phyloP scores from a whole-genome alignment of 441 rosid species.

The Adansonia grandidieri region DNA sequence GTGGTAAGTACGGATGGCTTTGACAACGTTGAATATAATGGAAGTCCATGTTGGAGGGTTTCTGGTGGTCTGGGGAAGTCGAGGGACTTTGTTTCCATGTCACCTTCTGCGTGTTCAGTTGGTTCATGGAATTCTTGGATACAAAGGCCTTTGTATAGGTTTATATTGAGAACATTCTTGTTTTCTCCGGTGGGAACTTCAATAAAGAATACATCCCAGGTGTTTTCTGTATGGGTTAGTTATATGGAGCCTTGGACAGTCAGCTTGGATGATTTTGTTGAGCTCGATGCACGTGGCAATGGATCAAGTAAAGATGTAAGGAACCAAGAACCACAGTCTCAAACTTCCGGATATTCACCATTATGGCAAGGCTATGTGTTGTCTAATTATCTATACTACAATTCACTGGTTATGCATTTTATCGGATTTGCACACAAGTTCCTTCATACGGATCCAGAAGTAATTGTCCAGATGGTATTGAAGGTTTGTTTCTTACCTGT shows the following conservation, averaged over 20 bases:
- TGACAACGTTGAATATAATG: conserved; percentile 41
- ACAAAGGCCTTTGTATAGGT: conserved; percentile 81
- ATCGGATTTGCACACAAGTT: conserved; percentile 94
- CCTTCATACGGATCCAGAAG: conserved; percentile 81
- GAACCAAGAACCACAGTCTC: conserved; percentile 42
- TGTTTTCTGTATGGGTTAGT: conserved; percentile 75
- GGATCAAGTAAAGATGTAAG: conserved; percentile 46
- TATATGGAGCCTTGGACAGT: conserved; percentile 83
- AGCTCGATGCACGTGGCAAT: conserved; percentile 54
- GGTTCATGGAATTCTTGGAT: conserved; percentile 70
- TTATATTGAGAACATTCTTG: conserved; percentile 73
- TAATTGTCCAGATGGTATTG: conserved; percentile 76
- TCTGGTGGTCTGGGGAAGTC: conserved; percentile 48
- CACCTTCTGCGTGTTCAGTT: conserved; percentile 34
- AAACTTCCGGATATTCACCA: conserved; percentile 53
- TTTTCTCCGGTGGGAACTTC: conserved; percentile 74
- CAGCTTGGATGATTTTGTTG: conserved; percentile 60
- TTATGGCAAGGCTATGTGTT: conserved; percentile 75
- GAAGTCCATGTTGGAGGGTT: conserved; percentile 56
- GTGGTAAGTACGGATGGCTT: conserved; percentile 37
- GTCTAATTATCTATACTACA: conserved; percentile 84
- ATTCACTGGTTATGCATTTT: conserved; percentile 87
- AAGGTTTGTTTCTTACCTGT: conserved; percentile 59
- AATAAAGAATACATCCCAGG: conserved; percentile 76
- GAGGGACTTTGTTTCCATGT: conserved; percentile 38